Base-by-base conservation (phyloP, 768 basidiomycete species). In the Boletus sp. region DNA sequence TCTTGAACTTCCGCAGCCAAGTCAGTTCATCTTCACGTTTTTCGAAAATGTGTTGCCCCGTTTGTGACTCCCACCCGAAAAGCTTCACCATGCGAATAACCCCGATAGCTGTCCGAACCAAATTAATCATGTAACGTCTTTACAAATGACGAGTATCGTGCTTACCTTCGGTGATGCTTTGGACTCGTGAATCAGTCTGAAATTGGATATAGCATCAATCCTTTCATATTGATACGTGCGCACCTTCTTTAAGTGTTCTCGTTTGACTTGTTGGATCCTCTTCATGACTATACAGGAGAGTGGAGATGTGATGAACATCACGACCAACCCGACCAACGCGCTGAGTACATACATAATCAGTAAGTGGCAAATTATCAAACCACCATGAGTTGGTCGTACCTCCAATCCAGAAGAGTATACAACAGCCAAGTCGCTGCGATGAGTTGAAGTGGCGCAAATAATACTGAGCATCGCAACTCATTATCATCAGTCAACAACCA, bases 81-180 rank as follows among this genome's bases (percentile, higher is more conserved):
- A 54, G 52, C 10, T 54, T 54, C 3, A 54, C 28, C 52, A 49
- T 54, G 10, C 52, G 52, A 54, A 54, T 18, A 17, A 49, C 46
- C 33, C 45, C 45, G 12, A 54, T 37, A 8, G 28, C 52, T 54
- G 14, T 49, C n/a, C 45, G 24, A 29, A 29, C 20, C 12, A 1
- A 15, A 9, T 47, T 4, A 32, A n/a, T 17, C 2, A 9, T 5
- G 9, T 17, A n/a, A 20, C 10, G 5, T 28, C 11, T 28, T 24
- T 37, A 28, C 20, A 10, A 17, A 29, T 14, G 35, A 54, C 17
- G 14, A 7, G 9, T 35, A 28, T 29, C 2, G 14, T 15, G 3
- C 52, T 30, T 12, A 54, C 52, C 37, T 20, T 54, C 46, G 4
- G 36, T 29, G n/a, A 29, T 54, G 28, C 32, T 49, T 37, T 54